Evolutionary conservation across 768 basidiomycete genomes (phyloP).

Genomic region (Sporobolomyces phaffii): DNA sequence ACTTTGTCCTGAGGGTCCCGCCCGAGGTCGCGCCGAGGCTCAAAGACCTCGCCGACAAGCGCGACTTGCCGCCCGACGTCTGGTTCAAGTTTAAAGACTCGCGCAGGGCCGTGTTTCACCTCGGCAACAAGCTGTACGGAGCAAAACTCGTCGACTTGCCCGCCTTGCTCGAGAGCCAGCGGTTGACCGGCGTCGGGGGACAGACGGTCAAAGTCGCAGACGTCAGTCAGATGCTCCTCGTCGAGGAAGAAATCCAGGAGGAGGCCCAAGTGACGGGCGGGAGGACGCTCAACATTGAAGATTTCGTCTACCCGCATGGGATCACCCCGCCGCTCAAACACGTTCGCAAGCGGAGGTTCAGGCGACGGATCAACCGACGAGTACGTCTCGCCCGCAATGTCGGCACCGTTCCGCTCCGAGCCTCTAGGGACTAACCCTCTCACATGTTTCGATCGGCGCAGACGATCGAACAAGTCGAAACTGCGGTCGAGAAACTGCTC

Average conservation of each 20-base stretch:
- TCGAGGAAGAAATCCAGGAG: slow-evolving; percentile 60
- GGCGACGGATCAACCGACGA: slow-evolving; percentile 77
- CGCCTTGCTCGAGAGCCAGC: slow-evolving; percentile 87
- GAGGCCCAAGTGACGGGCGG: slow-evolving; percentile 56
- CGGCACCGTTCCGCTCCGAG: no score
- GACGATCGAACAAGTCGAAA: slow-evolving; percentile 92
- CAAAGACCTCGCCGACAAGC: slow-evolving; percentile 69
- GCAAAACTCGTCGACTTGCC: slow-evolving; percentile 95
- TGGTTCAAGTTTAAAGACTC: slow-evolving; percentile 99
- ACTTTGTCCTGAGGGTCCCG: slow-evolving; percentile 86
- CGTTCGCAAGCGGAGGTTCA: slow-evolving; percentile 82
- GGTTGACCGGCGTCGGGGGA: slow-evolving; percentile 80
- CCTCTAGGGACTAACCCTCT: no score
- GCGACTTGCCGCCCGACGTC: slow-evolving; percentile 73
- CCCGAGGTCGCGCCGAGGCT: slow-evolving; percentile 47
- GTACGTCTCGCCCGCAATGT: no score
- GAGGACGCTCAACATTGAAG: slow-evolving; percentile 78
- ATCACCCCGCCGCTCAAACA: slow-evolving; percentile 87
- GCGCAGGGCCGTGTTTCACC: slow-evolving; percentile 79
- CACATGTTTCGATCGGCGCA: slow-evolving; percentile 43
- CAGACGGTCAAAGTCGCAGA: slow-evolving; percentile 99
- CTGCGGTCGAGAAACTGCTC: slow-evolving; percentile 80
- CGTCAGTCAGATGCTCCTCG: slow-evolving; percentile 93
- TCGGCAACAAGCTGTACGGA: slow-evolving; percentile 70
- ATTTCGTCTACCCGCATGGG: slow-evolving; percentile 96